Evolutionary conservation across 2,329 filamentous ascomycete species (phyloP), one percentile per base, ranked within the genome.

Genomic region (Sarocladium brachiariae): DNA sequence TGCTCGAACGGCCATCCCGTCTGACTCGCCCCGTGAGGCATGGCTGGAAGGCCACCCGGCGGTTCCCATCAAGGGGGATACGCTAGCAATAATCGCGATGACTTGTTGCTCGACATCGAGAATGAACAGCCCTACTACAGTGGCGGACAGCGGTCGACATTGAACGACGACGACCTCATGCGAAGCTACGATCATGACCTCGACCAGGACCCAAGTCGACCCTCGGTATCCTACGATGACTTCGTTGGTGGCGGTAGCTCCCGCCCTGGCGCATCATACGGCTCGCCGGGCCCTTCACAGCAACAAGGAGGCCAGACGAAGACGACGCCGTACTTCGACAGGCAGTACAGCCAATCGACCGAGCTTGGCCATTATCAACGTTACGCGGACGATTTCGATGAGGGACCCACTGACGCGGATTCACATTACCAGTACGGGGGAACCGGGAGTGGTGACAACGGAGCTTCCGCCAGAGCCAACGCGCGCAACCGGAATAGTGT

Each of bases 181-280:
- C 80, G 83, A 64, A 81, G 81, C 57, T 91, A 89, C 70, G 80
- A 86, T 61, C 82, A 86, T 63, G 77, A 87, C 61, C 46, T 37
- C 30, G 76, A 81, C 55, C 80, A 87, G 57, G 73, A 78, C 58
- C 72, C 77, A 43, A 59, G 82, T 52, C 86, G 92, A 58, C 88
- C 90, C 49, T 96, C 91, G 23, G 83, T 92, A 49, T 95, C 90
- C 52, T 96, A 96, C 70, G 92, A 96, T 75, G 87, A 93, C 61
- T 97, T 96, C 66, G 85, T 97, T 55, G 92, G 92, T 56, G 83
- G 75, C 47, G 72, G 73, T 56, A 74, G 73, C 54, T 49, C 46
- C 10, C 74, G 73, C 54, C 3, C 9, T 9, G 33, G 46, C 46
- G 70, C 75, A 53, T 68, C 74, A 50, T 73, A 77, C 47, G 31